Base-by-base conservation (phyloP, 2,329 filamentous ascomycete genomes). In the Sphaceloma murrayae region DNA sequence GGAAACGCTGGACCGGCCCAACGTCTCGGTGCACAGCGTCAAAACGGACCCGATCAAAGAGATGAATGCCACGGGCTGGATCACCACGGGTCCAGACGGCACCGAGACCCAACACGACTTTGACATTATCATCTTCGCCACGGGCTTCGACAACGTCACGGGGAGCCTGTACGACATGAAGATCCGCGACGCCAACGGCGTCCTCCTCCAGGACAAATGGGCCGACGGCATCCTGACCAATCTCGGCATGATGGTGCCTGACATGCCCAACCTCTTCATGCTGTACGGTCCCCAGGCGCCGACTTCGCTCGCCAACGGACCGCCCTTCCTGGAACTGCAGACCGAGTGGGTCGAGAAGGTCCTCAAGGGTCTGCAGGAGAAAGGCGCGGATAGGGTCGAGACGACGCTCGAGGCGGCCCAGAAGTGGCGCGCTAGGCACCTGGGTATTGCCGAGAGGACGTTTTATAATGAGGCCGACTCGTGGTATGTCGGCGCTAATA, bases 221-320 rank as follows among this genome's bases (percentile, higher is more conserved):
- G 47, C 46, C 29, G 48, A 51, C 34, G 53, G 50, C 45, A 56
- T 54, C 19, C 53, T 55, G 46, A 51, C 46, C 16, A 58, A 60
- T 39, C 46, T 61, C 10, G 44, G 46, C 16, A 45, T 59, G 4
- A 52, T 51, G n/a, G 50, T 49, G 8, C 52, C 55, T 7, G 52
- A 53, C 3, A 55, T 60, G 49, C 58, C 58, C 7, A 61, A 58
- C 34, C 51, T 56, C 26, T 58, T 55, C 48, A 27, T 39, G 21
- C 22, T 29, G 10, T 68, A 69, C 49, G 65, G 66, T 2, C 60
- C 65, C 2, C 66, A 68, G 44, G 66, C 63, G 0, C 66, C 65
- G 0, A 68, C 66, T 0, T 65, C 65, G 1, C 66, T 68, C 50
- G 61, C 58, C 42, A 68, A 68, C 39, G 66, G 66, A 0, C 65